Base-by-base conservation (phyloP, 225 moss, liverwort and hornwort species). In the Pleurozium schreberi region DNA sequence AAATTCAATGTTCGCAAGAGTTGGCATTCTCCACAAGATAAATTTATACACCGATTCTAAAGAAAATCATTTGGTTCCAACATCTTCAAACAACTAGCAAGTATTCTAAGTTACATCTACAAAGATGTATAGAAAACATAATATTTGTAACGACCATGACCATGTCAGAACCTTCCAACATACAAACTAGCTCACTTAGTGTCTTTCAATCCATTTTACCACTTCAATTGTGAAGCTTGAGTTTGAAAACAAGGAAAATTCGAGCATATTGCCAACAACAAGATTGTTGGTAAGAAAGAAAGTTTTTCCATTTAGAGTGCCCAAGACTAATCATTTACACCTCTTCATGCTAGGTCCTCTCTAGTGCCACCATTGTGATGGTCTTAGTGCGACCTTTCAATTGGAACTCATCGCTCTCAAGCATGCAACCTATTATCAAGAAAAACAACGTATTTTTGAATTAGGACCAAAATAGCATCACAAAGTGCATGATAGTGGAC, bases 141-240 rank as follows among this genome's bases (percentile, higher is more conserved):
- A 58, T 14, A 53, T 14, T 12, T 20, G 58, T 8, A 58, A 58
- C 58, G 8, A 58, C 58, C 21, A 21, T 8, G 8, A 58, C 58
- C 21, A 58, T 38, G 3, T 67, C 34, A 4, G 12, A n/a, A 68
- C 14, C 26, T 43, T 15, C 70, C 2, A 40, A 8, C 14, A 57
- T 25, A 15, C 26, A 14, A 10, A 16, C 15, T 45, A 28, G 10
- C 11, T 28, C 17, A 28, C 18, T 45, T 45, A 30, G 3, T 28
- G 2, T 10, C 30, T 45, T 26, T 30, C 2, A 1, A 28, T 17
- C 17, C 5, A 3, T 10, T 45, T 6, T 3, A 30, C 30, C 0
- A 30, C 18, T 1, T 30, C 2, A 2, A 74, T 11, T 18, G 0
- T 47, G 7, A 74, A 74, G 6, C 31, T 47, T 31, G 47, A 74